These are phyloP conservation scores for Orbilia javanica DNA, from an alignment of 2,329 filamentous ascomycete species.

Conservation along the genomic window DNA sequence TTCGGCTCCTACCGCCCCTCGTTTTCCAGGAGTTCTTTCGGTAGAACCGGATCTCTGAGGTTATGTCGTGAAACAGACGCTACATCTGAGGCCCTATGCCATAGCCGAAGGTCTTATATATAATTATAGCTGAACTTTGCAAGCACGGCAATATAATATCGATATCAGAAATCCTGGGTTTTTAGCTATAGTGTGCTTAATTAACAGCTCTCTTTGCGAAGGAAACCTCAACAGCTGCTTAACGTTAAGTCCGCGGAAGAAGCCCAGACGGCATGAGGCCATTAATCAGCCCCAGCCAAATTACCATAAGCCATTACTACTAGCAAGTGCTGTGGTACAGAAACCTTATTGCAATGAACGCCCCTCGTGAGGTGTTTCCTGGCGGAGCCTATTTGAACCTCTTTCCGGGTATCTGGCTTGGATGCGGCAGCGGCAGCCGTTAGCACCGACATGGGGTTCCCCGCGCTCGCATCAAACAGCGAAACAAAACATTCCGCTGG, in stretches of 20 bases:
- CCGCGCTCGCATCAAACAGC: conserved; percentile 18
- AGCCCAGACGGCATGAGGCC: neutral
- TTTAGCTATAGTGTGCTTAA: too few species aligned
- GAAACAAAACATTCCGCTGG: conserved; percentile 13
- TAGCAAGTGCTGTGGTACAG: too few species aligned
- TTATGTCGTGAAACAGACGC: neutral
- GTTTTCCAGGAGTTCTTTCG: neutral
- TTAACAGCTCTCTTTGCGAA: neutral
- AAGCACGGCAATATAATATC: neutral
- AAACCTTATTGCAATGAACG: too few species aligned
- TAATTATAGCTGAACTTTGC: too few species aligned
- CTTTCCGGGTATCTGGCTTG: conserved; percentile 25
- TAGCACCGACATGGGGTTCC: conserved; percentile 1
- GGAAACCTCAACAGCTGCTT: neutral
- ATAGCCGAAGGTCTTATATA: neutral
- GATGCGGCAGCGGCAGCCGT: conserved; percentile 30
- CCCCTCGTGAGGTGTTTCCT: conserved; percentile 11
- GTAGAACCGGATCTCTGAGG: neutral
- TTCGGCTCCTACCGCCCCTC: conserved; percentile 2
- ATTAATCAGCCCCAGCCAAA: neutral
- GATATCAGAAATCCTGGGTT: neutral
- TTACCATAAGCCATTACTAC: neutral
- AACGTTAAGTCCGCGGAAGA: neutral
- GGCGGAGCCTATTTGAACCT: conserved; percentile 14
- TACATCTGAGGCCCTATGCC: neutral